A percentile compares a stretch with the other conserved stretches of the same genome.
phyloP scores from a whole-genome alignment of 2,329 filamentous ascomycete species.

The Curvularia verruculosa region DNA sequence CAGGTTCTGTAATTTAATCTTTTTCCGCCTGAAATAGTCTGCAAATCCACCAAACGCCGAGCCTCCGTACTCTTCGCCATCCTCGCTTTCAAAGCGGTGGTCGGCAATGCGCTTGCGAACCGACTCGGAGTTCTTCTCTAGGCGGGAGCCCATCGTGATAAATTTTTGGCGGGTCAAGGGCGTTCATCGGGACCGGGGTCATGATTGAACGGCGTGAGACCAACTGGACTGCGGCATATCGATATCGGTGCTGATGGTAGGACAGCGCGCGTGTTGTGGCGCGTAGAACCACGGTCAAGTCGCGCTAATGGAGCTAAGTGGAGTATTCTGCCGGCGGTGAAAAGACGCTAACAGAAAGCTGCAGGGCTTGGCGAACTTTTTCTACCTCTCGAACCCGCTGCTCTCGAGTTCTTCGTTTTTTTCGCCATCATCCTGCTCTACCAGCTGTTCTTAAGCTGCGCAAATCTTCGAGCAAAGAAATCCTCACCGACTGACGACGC shows the following conservation, averaged over 20 bases:
- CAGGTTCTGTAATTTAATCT: conserved; percentile 94
- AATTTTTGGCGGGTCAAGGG: conserved; percentile 21
- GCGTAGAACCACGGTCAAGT: conserved; percentile 18
- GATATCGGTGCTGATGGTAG: conserved; percentile 3
- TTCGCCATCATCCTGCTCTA: conserved; percentile 17
- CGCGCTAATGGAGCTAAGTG: conserved; percentile 20
- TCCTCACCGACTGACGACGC: not conserved
- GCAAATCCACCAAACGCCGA: conserved; percentile 87
- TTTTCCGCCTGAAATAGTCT: conserved; percentile 95
- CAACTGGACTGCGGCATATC: conserved; percentile 7
- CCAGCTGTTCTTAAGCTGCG: conserved; percentile 30
- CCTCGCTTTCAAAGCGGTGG: conserved; percentile 78
- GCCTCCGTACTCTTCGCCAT: conserved; percentile 86
- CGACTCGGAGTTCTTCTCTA: conserved; percentile 64
- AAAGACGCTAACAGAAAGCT: conserved; percentile 23
- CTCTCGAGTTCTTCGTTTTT: conserved; percentile 20
- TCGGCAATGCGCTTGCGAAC: conserved; percentile 69
- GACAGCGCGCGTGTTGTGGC: conserved; percentile 21
- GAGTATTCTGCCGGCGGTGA: conserved; percentile 36
- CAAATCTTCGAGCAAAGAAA: conserved; percentile 18
- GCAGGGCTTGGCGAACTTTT: conserved; percentile 40
- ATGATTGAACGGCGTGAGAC: conserved; percentile 27
- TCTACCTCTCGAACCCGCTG: conserved; percentile 21
- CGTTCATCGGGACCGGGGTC: conserved; percentile 30
- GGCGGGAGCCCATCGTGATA: conserved; percentile 64